A percentile compares a stretch with the other conserved stretches of the same genome.
These are phyloP conservation scores for Nitzschia sp. DNA, from an alignment of 108 stramenopile species.

Conservation along the genomic window DNA sequence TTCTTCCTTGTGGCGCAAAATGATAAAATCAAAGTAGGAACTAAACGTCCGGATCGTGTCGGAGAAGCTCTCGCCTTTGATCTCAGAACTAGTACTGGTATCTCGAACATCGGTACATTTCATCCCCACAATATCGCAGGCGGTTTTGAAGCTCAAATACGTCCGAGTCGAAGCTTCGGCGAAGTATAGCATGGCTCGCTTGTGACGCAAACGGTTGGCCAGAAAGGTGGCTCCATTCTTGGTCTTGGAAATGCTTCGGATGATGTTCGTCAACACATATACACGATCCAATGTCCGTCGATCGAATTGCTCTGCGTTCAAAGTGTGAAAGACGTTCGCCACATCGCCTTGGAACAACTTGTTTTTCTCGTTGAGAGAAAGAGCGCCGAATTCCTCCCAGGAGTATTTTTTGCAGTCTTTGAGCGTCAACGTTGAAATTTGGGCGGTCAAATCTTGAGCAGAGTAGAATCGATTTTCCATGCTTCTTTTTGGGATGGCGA, in stretches of 20 bases:
- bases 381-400: constrained; percentile 12
- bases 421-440: not conserved
- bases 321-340: constrained; percentile 9
- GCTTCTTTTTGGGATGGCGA: too few species aligned
- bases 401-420: constrained; percentile 14
- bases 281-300: constrained; percentile 18
- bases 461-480: not conserved
- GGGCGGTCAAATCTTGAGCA: not conserved
- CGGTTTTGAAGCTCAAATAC: constrained; percentile 88
- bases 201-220: constrained; percentile 20
- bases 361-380: constrained; percentile 2
- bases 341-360: constrained; percentile 11
- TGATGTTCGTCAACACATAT: constrained; percentile 19
- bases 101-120: constrained; percentile 66
- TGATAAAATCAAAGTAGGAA: constrained; percentile 84
- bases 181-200: constrained; percentile 24
- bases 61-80: constrained; percentile 89
- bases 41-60: constrained; percentile 85
- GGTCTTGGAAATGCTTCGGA: constrained; percentile 25
- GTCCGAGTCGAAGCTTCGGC: constrained; percentile 85
- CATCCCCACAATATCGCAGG: constrained; percentile 86
- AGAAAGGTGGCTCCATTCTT: constrained; percentile 23
- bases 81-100: constrained; percentile 48
- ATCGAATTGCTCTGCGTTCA: constrained; percentile 26
- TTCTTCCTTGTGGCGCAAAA: constrained; percentile 65